Evolutionary conservation across 768 basidiomycete species (phyloP).

Genomic region (Scleroderma bovista): DNA sequence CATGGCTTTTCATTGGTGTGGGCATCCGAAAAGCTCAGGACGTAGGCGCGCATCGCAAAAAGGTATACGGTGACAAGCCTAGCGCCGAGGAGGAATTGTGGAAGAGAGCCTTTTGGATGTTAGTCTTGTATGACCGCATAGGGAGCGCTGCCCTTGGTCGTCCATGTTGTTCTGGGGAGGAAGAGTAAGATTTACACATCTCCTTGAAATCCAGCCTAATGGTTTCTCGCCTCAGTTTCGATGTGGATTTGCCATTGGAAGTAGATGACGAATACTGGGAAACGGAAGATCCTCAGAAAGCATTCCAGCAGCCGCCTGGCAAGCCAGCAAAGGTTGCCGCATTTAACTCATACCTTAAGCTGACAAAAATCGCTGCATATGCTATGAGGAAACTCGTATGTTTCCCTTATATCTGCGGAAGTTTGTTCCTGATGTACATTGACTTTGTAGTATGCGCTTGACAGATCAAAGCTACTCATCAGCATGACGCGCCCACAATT

Average conservation of each 20-base stretch:
- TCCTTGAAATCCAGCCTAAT: background rate
- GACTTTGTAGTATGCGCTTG: constrained; percentile 57
- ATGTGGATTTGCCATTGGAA: constrained; percentile 75
- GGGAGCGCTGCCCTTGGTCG: constrained; percentile 51
- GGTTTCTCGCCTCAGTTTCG: constrained; percentile 53
- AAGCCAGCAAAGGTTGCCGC: constrained; percentile 52
- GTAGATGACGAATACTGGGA: constrained; percentile 83
- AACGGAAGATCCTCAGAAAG: constrained; percentile 37
- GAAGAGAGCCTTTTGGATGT: constrained; percentile 76
- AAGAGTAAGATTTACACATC: constrained; percentile 48
- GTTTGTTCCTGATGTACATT: background rate
- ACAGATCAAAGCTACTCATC: constrained; percentile 52
- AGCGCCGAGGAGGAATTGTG: constrained; percentile 63
- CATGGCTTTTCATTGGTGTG: constrained; percentile 50
- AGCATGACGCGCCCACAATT: constrained; percentile 49
- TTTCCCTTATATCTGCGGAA: constrained; percentile 5
- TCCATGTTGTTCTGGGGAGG: constrained; percentile 51
- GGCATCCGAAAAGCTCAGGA: constrained; percentile 66
- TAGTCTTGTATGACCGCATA: constrained; percentile 56
- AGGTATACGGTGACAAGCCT: constrained; percentile 42
- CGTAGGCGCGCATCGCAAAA: constrained; percentile 69
- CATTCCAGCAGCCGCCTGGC: constrained; percentile 64
- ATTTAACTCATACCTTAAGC: constrained; percentile 60
- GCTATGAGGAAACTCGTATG: constrained; percentile 64
- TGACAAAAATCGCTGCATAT: constrained; percentile 67